Evolutionary conservation across 2,329 filamentous ascomycete genomes (phyloP).

Genomic region (Atkinsonella hypoxylon): DNA sequence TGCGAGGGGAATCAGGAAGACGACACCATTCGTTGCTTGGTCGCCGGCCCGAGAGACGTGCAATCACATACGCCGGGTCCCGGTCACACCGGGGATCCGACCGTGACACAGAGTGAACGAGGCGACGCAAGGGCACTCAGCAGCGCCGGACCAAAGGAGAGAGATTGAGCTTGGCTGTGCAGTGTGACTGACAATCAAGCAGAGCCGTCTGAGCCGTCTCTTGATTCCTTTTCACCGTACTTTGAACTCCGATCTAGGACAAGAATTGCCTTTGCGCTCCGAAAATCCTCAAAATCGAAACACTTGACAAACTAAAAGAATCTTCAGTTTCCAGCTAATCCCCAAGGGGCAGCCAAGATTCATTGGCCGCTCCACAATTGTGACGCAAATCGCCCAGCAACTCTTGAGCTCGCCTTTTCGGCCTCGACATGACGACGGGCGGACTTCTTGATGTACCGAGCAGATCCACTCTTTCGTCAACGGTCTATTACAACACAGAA

Average conservation of each 20-base stretch:
- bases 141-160: neutral
- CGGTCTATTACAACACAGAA: neutral
- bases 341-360: conserved; percentile 11
- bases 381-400: neutral
- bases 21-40: neutral
- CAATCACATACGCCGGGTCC: neutral
- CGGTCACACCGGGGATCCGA: neutral
- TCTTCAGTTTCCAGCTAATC: conserved; percentile 6
- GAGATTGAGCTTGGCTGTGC: neutral
- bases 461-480: neutral
- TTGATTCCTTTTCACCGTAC: neutral
- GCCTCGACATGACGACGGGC: neutral
- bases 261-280: neutral
- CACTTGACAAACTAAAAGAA: neutral
- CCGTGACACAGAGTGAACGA: neutral
- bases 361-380: conserved; percentile 2
- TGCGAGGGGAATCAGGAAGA: neutral
- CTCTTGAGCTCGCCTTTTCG: neutral
- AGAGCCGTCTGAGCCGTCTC: neutral
- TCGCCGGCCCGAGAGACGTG: conserved; percentile 1
- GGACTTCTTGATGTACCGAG: neutral
- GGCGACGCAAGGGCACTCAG: neutral
- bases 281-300: neutral
- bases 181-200: neutral
- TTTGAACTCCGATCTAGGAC: neutral